Conservation (phyloP, 768 basidiomycete genomes). For the Russula emetica region DNA sequence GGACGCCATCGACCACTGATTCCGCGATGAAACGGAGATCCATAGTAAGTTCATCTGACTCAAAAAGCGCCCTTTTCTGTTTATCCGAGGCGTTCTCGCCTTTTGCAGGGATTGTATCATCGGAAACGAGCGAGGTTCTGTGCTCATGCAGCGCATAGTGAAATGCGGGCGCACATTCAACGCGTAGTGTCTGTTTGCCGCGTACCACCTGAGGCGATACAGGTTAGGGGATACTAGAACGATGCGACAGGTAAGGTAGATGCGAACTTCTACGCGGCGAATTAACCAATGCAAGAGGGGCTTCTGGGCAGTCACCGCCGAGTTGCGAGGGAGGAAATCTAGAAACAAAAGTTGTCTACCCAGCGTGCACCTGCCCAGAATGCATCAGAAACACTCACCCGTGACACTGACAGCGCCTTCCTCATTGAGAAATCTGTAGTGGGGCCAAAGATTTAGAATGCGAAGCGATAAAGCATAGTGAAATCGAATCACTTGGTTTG, state of each 20-base stretch:
- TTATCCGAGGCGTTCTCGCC: conserved; percentile 28
- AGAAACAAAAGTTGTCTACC: conserved; percentile 4
- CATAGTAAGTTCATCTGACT: conserved; percentile 51
- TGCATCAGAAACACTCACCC: conserved; percentile 39
- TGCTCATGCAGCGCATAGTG: conserved; percentile 84
- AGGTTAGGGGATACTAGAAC: neutral
- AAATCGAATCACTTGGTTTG: conserved; percentile 62
- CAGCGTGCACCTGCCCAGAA: neutral
- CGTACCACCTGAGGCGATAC: conserved; percentile 59
- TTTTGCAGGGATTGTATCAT: conserved; percentile 40
- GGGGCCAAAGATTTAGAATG: neutral
- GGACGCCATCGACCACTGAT: conserved; percentile 47
- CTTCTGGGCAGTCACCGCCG: conserved; percentile 41
- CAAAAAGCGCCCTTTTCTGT: conserved; percentile 60
- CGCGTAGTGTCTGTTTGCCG: conserved; percentile 68
- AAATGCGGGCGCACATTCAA: conserved; percentile 96
- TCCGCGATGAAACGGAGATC: conserved; percentile 77
- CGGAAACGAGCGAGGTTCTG: conserved; percentile 52
- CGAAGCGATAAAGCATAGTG: neutral
- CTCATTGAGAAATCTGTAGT: conserved; percentile 68
- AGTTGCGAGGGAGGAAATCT: conserved; percentile 78
- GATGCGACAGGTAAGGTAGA: neutral
- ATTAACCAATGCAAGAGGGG: conserved; percentile 82
- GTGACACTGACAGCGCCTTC: conserved; percentile 82
- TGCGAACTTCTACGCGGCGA: conserved; percentile 65